These are phyloP conservation scores for Kwoniella botswanensis DNA, from an alignment of 768 basidiomycete species.

Conservation along the genomic window DNA sequence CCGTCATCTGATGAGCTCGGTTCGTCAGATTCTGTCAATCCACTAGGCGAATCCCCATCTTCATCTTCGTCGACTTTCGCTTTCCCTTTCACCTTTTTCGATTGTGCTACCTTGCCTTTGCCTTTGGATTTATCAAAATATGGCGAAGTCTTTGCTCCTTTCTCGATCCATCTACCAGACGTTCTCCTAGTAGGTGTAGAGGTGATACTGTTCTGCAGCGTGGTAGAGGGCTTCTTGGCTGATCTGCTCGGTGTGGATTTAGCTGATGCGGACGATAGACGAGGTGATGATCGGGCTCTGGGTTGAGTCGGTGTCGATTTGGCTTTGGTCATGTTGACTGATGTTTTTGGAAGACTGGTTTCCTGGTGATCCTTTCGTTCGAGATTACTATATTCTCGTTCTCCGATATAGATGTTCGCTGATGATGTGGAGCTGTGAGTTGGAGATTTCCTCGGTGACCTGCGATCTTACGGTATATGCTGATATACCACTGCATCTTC, in stretches of 20 bases:
- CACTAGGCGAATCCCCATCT: slow-evolving; percentile 54
- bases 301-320: background rate
- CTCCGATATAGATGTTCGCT: no score
- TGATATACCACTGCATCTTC: background rate
- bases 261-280: slow-evolving; percentile 12
- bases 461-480: background rate
- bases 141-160: slow-evolving; percentile 36
- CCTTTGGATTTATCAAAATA: slow-evolving; percentile 32
- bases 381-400: no score
- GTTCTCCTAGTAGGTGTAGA: slow-evolving; percentile 12
- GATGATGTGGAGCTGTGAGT: background rate
- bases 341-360: background rate
- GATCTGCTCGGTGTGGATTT: slow-evolving; percentile 11
- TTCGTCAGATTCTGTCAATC: slow-evolving; percentile 33
- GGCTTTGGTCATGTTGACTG: slow-evolving; percentile 8
- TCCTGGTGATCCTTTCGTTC: background rate
- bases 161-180: slow-evolving; percentile 14
- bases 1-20: slow-evolving; percentile 32
- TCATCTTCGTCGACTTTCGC: slow-evolving; percentile 57
- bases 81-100: background rate
- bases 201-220: slow-evolving; percentile 12
- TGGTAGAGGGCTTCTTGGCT: slow-evolving; percentile 10
- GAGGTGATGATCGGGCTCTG: slow-evolving; percentile 1
- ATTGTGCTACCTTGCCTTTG: background rate
- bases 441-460: no score